Percentiles rank a stretch among this genome's conserved stretches.
Evolutionary conservation across 2,329 filamentous ascomycete genomes (phyloP).

Genomic region (Aureobasidium musti): DNA sequence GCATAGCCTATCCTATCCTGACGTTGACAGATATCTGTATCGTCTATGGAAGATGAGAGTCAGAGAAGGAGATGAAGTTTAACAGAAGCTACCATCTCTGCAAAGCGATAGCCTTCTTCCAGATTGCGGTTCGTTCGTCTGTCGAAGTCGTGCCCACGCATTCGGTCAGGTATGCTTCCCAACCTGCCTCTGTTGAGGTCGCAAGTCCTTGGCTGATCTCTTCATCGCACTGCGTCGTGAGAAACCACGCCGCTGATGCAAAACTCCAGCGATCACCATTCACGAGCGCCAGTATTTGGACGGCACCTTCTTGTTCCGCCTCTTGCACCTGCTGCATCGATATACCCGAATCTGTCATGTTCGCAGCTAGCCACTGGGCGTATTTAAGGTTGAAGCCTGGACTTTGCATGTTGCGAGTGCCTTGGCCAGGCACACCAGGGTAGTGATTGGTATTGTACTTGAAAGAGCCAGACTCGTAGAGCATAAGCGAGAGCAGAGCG

Average conservation of each 20-base stretch:
- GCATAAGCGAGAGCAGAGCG: slow-evolving; percentile 68
- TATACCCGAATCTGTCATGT: slow-evolving; percentile 35
- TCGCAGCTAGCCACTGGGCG: slow-evolving; percentile 50
- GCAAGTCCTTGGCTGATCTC: slow-evolving; percentile 50
- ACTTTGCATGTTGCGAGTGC: slow-evolving; percentile 68
- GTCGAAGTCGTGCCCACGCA: slow-evolving; percentile 57
- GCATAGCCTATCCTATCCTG: no score
- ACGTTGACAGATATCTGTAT: no score
- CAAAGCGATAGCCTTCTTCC: slow-evolving; percentile 50
- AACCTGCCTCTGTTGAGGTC: slow-evolving; percentile 53
- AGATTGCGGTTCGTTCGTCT: slow-evolving; percentile 52
- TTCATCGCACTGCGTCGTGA: slow-evolving; percentile 56
- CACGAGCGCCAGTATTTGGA: slow-evolving; percentile 55
- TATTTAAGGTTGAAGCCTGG: slow-evolving; percentile 59
- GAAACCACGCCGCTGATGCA: slow-evolving; percentile 63
- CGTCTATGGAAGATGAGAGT: no score
- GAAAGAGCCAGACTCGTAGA: slow-evolving; percentile 70
- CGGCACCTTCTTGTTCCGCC: slow-evolving; percentile 42
- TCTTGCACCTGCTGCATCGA: slow-evolving; percentile 38
- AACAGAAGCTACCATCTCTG: slow-evolving; percentile 32
- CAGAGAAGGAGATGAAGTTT: no score
- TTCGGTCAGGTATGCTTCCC: slow-evolving; percentile 54
- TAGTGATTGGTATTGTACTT: slow-evolving; percentile 69
- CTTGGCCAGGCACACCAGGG: slow-evolving; percentile 66
- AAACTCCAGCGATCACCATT: slow-evolving; percentile 56